phyloP scores from a whole-genome alignment of 495 filamentous ascomycete genomes.

The Penicillium fimorum region DNA sequence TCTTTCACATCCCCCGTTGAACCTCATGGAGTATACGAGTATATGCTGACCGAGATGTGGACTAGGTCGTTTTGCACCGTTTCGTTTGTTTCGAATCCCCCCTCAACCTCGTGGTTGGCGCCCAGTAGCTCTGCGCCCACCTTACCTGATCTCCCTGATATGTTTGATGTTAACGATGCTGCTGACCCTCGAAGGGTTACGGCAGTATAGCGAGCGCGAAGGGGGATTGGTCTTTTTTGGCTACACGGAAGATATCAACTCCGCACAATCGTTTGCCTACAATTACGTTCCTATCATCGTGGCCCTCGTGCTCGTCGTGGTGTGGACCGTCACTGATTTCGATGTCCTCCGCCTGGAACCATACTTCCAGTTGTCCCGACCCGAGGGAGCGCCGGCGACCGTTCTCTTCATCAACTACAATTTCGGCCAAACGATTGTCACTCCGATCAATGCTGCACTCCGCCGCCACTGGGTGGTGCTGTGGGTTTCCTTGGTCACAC shows the following conservation, averaged over 20 bases:
- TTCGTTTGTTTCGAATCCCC: conserved; percentile 5
- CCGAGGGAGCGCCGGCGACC: conserved; percentile 36
- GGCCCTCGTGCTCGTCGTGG: conserved; percentile 33
- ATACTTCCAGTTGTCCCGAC: conserved; percentile 40
- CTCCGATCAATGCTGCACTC: conserved; percentile 36
- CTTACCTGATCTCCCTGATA: conserved; percentile 32
- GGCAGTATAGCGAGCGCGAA: conserved; percentile 34
- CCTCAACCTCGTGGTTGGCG: conserved; percentile 32
- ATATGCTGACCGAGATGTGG: background rate
- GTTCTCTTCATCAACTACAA: conserved; percentile 46
- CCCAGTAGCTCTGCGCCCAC: conserved; percentile 36
- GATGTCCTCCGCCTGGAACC: conserved; percentile 45
- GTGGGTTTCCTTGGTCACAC: conserved; percentile 34
- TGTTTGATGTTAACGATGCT: conserved; percentile 27
- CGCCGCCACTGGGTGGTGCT: conserved; percentile 41
- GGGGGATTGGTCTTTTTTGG: conserved; percentile 36
- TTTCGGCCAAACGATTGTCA: conserved; percentile 42
- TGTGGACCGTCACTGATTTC: conserved; percentile 44
- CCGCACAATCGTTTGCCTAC: conserved; percentile 36
- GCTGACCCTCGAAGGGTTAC: conserved; percentile 31
- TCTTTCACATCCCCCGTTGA: background rate
- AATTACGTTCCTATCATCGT: conserved; percentile 43
- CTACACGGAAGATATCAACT: conserved; percentile 37
- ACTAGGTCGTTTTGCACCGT: conserved; percentile 22
- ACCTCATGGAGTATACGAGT: background rate